These are phyloP conservation scores for Glycine latifolia DNA, from an alignment of 306 rosid species.

Conservation along the genomic window DNA sequence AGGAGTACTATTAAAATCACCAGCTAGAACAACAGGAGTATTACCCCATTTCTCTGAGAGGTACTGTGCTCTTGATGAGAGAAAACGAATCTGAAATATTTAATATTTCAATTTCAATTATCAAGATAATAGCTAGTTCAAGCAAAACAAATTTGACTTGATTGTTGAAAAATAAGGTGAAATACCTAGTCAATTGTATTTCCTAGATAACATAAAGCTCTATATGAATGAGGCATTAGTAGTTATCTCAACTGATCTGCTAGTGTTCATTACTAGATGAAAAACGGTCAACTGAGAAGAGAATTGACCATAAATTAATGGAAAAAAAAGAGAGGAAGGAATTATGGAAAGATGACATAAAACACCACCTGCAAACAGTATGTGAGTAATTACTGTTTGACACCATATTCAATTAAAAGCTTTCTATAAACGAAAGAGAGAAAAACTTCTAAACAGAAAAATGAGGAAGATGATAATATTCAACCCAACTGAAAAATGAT, in stretches of 20 bases:
- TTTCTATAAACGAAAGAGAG: background rate
- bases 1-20: conserved; percentile 90
- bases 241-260: conserved; percentile 29
- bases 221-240: background rate
- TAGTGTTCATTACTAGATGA: conserved; percentile 18
- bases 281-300: conserved; percentile 20
- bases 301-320: background rate
- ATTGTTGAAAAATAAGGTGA: conserved; percentile 22
- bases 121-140: conserved; percentile 24
- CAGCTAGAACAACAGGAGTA: conserved; percentile 80
- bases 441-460: no score
- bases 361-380: conserved; percentile 20
- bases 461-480: no score
- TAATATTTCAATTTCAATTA: conserved; percentile 42
- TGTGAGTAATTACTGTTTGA: conserved; percentile 1
- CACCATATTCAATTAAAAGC: background rate
- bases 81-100: conserved; percentile 69
- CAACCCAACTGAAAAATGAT: background rate
- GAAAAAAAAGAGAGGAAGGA: background rate
- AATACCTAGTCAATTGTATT: conserved; percentile 16
- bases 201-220: conserved; percentile 3
- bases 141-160: conserved; percentile 9
- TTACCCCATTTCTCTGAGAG: conserved; percentile 85
- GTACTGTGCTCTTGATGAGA: conserved; percentile 69
- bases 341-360: background rate